Evolutionary conservation across 2,329 filamentous ascomycete species (phyloP), one percentile per base, ranked within the genome.

Genomic region (Cucurbitaria berberidis): DNA sequence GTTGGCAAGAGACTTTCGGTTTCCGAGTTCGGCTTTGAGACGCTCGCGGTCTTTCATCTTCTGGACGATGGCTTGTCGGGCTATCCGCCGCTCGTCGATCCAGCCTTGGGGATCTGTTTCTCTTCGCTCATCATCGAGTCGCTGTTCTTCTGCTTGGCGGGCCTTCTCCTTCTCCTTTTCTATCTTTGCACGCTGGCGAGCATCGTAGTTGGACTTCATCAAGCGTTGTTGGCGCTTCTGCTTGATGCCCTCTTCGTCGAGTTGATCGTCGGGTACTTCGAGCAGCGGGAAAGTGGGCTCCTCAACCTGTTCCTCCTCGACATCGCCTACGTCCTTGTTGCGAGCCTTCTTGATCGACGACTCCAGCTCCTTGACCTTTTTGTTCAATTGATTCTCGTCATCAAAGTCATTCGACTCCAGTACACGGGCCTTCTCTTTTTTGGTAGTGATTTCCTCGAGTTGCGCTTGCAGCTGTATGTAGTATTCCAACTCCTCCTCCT

Each of bases 161-260:
- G 91, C 91, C 75, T 91, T 95, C 68, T 98, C 95, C 1, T 88
- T 89, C 68, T 96, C 93, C 74, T 98, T 99, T 72, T 99, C 95
- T 0, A 89, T 90, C 77, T 97, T 98, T 30, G 95, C 93, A n/a
- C 95, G 87, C 21, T 90, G 90, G 15, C 95, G 86, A 4, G 95
- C 95, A 60, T 98, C 95, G 67, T 96, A 88, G 65, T 96, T 97
- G 1, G 92, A 93, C 75, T 98, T 99, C 78, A 97, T 86, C 1
- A 99, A 82, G 27, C 90, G 86, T 72, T 99, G 95, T 63, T 96
- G 91, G 11, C 91, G 87, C 76, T 99, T 99, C 67, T 93, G 87
- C 75, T 97, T 98, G 53, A 98, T 72, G 15, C 88, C 87, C 5
- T 93, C 90, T 67, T 99, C 95, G 65, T 98, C 93, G 0, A 99